Evolutionary conservation across 352 stramenopile genomes (phyloP).

Genomic region (Pythium periplocum): DNA sequence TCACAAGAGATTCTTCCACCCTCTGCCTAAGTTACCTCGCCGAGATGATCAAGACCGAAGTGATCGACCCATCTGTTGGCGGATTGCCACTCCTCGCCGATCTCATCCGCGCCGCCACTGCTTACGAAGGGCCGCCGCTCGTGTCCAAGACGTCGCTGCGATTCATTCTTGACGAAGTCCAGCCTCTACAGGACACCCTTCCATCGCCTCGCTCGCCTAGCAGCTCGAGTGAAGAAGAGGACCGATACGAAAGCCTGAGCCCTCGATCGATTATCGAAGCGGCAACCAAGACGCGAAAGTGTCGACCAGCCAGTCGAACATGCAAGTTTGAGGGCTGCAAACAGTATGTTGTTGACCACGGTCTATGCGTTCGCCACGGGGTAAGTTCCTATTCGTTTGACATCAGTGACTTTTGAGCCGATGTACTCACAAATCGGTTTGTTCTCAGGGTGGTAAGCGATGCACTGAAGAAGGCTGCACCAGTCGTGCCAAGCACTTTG

Average conservation of each 20-base stretch:
- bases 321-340: slow-evolving; percentile 65
- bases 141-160: slow-evolving; percentile 47
- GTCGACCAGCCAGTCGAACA: slow-evolving; percentile 41
- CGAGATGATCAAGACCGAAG: too few species aligned
- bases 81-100: slow-evolving; percentile 15
- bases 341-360: slow-evolving; percentile 69
- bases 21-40: too few species aligned
- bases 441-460: slow-evolving; percentile 49
- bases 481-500: slow-evolving; percentile 65
- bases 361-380: slow-evolving; percentile 62
- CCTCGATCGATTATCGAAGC: too few species aligned
- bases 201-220: too few species aligned
- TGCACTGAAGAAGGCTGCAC: slow-evolving; percentile 48
- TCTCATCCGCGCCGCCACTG: slow-evolving; percentile 13
- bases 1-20: too few species aligned
- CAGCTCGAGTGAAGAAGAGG: slow-evolving; percentile 5
- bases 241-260: slow-evolving; percentile 4
- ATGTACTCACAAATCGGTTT: neutral
- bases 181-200: too few species aligned
- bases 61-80: neutral
- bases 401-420: neutral
- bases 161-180: slow-evolving; percentile 54
- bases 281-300: slow-evolving; percentile 9
- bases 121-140: slow-evolving; percentile 11
- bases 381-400: slow-evolving; percentile 18